Conservation (phyloP, 345 rosid species). For the Citrus cavaleriei region DNA sequence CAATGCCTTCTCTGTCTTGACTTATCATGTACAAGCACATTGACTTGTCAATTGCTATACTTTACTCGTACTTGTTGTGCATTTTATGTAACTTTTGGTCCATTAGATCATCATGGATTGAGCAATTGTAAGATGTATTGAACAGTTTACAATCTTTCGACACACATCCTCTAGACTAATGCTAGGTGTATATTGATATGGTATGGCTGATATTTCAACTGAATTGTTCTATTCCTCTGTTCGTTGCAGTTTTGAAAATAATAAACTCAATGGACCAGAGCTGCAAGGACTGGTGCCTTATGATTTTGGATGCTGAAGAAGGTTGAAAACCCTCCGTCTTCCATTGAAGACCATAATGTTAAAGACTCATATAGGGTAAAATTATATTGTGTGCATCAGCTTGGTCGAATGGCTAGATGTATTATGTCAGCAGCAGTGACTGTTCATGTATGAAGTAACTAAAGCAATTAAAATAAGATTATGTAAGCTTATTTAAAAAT, state of each 20-base stretch:
- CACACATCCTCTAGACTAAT: neutral
- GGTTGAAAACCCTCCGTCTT: neutral
- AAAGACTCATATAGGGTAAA: neutral
- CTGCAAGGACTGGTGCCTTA: constrained; percentile 66
- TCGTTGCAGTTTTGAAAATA: constrained; percentile 46
- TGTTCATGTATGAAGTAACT: neutral
- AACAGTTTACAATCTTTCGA: neutral
- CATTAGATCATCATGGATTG: neutral
- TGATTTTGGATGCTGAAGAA: constrained; percentile 67
- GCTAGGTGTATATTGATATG: neutral
- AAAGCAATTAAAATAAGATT: neutral
- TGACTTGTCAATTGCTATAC: neutral
- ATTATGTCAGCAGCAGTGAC: neutral
- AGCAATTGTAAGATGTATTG: neutral
- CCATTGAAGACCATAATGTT: neutral
- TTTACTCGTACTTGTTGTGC: neutral
- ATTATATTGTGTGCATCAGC: neutral
- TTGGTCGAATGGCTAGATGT: neutral
- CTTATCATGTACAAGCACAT: neutral
- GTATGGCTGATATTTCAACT: neutral
- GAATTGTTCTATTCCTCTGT: neutral
- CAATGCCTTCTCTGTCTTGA: neutral
- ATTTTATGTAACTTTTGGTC: neutral
- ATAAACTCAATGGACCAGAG: constrained; percentile 67
- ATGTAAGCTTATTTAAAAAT: no score